phyloP scores from a whole-genome alignment of 148 eudicot species.

The Camellia japonica region DNA sequence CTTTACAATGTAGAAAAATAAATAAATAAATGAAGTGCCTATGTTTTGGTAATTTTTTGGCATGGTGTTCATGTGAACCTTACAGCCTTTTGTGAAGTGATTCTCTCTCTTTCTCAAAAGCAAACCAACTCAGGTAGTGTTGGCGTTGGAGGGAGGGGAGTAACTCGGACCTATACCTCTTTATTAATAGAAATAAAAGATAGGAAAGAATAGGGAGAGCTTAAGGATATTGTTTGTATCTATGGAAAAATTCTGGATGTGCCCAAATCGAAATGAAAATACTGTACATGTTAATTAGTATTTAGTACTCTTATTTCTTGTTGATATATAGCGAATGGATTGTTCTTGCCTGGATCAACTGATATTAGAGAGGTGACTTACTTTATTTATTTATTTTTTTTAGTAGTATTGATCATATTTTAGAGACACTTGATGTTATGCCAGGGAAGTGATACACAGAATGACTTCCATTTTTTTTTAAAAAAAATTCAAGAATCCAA shows the following conservation, averaged over 20 bases:
- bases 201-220: too few relatives aligned
- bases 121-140: not conserved
- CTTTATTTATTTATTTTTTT: not conserved
- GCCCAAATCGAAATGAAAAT: not conserved
- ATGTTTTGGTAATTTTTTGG: not conserved
- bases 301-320: not conserved
- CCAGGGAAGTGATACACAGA: not conserved
- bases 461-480: too few relatives aligned
- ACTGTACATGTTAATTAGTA: not conserved
- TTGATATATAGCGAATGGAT: not conserved
- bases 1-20: not conserved
- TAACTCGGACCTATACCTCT: too few relatives aligned
- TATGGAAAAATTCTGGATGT: not conserved
- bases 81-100: not conserved
- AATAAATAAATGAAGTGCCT: not conserved
- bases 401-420: not conserved
- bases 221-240: not conserved
- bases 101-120: not conserved
- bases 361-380: not conserved
- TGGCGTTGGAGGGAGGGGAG: too few relatives aligned
- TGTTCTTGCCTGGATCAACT: not conserved
- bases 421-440: not conserved
- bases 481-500: too few relatives aligned
- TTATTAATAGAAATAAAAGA: too few relatives aligned
- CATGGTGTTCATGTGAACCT: not conserved